A percentile compares a stretch with the other conserved stretches of the same genome.
These are phyloP conservation scores for Tylopilus vinaceipallidus DNA, from an alignment of 768 basidiomycete genomes.

Conservation along the genomic window DNA sequence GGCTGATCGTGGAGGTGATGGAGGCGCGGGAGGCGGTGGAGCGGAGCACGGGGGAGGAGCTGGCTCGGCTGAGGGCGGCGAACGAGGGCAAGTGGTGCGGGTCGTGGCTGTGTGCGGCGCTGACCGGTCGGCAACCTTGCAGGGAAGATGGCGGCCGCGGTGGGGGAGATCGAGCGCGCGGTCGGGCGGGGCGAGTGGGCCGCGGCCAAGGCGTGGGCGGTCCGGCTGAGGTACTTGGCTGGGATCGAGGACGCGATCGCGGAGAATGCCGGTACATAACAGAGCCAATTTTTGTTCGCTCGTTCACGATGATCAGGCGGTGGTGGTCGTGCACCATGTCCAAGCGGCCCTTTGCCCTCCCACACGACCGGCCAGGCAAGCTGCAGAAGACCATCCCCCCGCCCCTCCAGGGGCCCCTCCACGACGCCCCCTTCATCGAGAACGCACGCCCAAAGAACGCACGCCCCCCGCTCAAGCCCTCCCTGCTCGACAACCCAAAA, in stretches of 20 bases:
- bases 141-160: constrained; percentile 46
- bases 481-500: constrained; percentile 47
- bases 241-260: constrained; percentile 47
- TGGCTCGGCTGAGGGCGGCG: constrained; percentile 48
- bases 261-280: constrained; percentile 19
- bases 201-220: constrained; percentile 53
- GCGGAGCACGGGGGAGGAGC: constrained; percentile 44
- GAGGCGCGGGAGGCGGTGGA: constrained; percentile 77
- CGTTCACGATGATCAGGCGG: not conserved
- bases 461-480: constrained; percentile 24
- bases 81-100: too few species aligned
- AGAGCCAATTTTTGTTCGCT: not conserved
- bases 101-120: too few species aligned
- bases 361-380: constrained; percentile 15
- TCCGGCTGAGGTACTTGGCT: constrained; percentile 73
- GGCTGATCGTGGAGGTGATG: constrained; percentile 75
- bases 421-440: constrained; percentile 36
- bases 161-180: constrained; percentile 45
- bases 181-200: constrained; percentile 56
- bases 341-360: constrained; percentile 14
- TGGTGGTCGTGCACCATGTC: not conserved
- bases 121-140: too few species aligned
- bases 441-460: constrained; percentile 19
- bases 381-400: constrained; percentile 6
- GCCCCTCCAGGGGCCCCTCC: constrained; percentile 31